These are phyloP conservation scores for Globisporangium mamillatum DNA, from an alignment of 352 stramenopile genomes.

Conservation along the genomic window DNA sequence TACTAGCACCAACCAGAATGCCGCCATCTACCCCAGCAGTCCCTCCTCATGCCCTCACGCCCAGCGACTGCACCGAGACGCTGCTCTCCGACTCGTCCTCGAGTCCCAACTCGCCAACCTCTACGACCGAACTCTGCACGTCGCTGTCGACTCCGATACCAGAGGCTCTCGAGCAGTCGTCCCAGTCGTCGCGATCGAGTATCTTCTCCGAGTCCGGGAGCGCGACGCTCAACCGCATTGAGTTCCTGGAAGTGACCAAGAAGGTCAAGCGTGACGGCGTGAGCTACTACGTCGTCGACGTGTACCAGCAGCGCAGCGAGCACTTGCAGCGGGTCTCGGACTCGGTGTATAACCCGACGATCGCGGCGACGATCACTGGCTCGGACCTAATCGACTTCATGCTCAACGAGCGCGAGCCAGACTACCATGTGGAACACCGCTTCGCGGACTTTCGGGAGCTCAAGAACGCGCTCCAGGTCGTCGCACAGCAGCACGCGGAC, in stretches of 20 bases:
- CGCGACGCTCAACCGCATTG: slow-evolving; percentile 10
- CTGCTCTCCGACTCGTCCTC: not conserved
- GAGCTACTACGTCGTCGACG: slow-evolving; percentile 19
- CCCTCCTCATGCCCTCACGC: not conserved
- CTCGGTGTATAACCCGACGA: not conserved
- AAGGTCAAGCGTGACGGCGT: slow-evolving; percentile 18
- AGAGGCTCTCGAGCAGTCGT: not conserved
- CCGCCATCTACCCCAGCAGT: not conserved
- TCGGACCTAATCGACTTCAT: slow-evolving; percentile 5
- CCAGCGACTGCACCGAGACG: slow-evolving; percentile 1
- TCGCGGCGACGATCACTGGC: slow-evolving; percentile 1
- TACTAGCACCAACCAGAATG: not conserved
- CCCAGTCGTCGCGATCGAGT: not conserved
- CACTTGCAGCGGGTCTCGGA: not conserved
- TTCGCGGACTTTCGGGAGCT: slow-evolving; percentile 17
- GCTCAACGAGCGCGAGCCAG: slow-evolving; percentile 11
- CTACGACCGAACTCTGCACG: not conserved
- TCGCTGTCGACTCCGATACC: not conserved
- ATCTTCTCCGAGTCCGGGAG: not conserved
- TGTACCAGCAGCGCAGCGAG: slow-evolving; percentile 16
- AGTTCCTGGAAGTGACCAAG: slow-evolving; percentile 18
- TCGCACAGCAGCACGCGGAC: not conserved
- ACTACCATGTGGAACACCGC: slow-evolving; percentile 22
- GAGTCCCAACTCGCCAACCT: not conserved
- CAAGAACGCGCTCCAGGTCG: slow-evolving; percentile 4